Base-by-base conservation (phyloP, 1,139 yeast genomes). In the Geotrichum citri-aurantii region DNA sequence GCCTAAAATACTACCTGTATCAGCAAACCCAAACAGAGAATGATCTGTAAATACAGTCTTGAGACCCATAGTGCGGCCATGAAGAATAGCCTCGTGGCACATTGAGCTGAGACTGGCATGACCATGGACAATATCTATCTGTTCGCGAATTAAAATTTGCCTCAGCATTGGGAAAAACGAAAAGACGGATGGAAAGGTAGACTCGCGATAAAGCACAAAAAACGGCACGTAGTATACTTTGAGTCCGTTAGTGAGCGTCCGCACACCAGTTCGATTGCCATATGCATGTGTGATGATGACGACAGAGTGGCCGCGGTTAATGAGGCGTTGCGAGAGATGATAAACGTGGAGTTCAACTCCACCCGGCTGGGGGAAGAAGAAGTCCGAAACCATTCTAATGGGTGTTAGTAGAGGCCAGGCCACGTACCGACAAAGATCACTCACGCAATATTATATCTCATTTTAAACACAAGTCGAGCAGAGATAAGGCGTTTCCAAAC, bases 321-420 rank as follows among this genome's bases (percentile, higher is more conserved):
- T 87, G 61, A 93, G 81, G 68, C 87, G 84, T 72, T 90, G 95
- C 0, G 83, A 81, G 24, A 86, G 69, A 71, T 93, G 98, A 72
- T 89, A 91, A 26, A 93, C 90, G 70, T 95, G 99, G 63, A 93
- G 84, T 71, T 95, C 99, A 2, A 95, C 95, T 8, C 99, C 99
- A 1, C 99, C 99, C 0, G 97, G 87, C 71, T 95, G 99, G 21
- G 99, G 99, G 73, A 88, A 95, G 82, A 93, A 95, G 78, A 91
- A 95, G 74, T 95, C 99, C 49, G 96, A 87, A 2, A 92, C 89
- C 97, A 93, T 92, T 12, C 69, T 66, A 19, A 27, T 27, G 40
- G 48, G 53, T 49, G 21, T 46, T 19, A 51, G 42, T 23, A 14
- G 21, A 50, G n/a, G 24, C 47, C 8, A 51, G 26, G 37, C 52